Evolutionary conservation across 768 basidiomycete genomes (phyloP).

Genomic region (Tylopilus plumbeoviolaceoides): DNA sequence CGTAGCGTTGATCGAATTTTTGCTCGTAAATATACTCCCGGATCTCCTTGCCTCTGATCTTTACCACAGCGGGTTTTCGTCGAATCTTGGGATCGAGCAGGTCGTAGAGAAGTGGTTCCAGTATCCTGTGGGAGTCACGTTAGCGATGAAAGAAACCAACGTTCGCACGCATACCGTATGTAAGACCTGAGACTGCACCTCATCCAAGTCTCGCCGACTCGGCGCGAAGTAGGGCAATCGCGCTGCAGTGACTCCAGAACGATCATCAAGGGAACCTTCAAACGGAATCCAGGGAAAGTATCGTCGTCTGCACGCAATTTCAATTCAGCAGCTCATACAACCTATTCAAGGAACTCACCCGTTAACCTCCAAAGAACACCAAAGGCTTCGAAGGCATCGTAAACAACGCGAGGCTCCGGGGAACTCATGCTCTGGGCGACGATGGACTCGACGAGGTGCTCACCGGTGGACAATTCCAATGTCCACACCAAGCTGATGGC

Average conservation of each 20-base stretch:
- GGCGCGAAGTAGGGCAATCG: constrained; percentile 67
- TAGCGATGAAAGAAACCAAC: constrained; percentile 1
- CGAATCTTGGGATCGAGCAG: constrained; percentile 68
- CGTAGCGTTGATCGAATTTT: constrained; percentile 72
- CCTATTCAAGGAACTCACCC: constrained; percentile 42
- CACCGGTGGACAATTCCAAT: constrained; percentile 52
- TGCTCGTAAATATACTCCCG: constrained; percentile 66
- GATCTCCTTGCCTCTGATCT: constrained; percentile 62
- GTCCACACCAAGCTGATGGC: constrained; percentile 82
- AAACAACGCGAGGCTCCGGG: constrained; percentile 40
- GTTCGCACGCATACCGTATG: constrained; percentile 52
- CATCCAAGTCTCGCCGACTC: constrained; percentile 96
- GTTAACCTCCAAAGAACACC: constrained; percentile 89
- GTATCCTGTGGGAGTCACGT: constrained; percentile 48
- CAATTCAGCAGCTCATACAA: constrained; percentile 4
- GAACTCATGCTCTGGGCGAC: constrained; percentile 70
- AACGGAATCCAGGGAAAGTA: constrained; percentile 72
- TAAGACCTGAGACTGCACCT: constrained; percentile 90
- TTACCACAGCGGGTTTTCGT: constrained; percentile 44
- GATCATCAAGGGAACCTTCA: constrained; percentile 84
- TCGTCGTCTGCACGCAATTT: constrained; percentile 59
- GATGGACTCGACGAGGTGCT: constrained; percentile 72
- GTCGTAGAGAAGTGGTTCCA: constrained; percentile 83
- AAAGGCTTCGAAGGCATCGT: constrained; percentile 78
- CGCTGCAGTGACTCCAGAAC: constrained; percentile 80